phyloP scores from a whole-genome alignment of 768 basidiomycete species.

The Suillus hirtellus region DNA sequence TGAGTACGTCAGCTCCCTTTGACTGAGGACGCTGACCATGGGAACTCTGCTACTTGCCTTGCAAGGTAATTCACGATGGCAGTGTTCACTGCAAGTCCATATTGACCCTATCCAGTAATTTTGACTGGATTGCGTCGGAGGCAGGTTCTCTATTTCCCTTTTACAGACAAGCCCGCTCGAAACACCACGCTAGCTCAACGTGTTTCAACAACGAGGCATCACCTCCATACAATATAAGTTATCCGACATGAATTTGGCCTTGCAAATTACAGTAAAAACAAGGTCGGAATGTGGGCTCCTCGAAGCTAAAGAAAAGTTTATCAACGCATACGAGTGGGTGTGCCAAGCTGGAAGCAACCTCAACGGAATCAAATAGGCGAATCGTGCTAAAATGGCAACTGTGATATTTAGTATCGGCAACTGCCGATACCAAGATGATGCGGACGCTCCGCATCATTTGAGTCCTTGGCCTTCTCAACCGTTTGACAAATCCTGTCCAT shows the following conservation, averaged over 20 bases:
- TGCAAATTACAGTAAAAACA: not conserved
- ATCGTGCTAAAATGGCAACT: slow-evolving; percentile 3
- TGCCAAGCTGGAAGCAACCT: not conserved
- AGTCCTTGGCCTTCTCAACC: not conserved
- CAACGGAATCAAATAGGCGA: not conserved
- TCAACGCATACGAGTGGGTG: slow-evolving; percentile 8
- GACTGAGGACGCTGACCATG: slow-evolving; percentile 10
- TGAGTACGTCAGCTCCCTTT: slow-evolving; percentile 29
- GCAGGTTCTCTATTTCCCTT: slow-evolving; percentile 19
- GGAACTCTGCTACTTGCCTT: slow-evolving; percentile 19
- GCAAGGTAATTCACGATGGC: slow-evolving; percentile 27
- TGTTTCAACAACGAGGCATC: slow-evolving; percentile 2
- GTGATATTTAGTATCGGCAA: slow-evolving; percentile 6
- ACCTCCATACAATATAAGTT: not conserved
- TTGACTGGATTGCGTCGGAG: slow-evolving; percentile 20
- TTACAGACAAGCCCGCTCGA: slow-evolving; percentile 18
- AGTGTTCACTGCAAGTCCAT: slow-evolving; percentile 15
- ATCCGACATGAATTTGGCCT: not conserved
- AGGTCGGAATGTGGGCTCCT: slow-evolving; percentile 3
- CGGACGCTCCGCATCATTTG: not conserved
- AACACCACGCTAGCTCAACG: not conserved
- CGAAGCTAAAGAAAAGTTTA: not conserved
- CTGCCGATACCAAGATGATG: not conserved
- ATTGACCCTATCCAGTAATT: slow-evolving; percentile 23
- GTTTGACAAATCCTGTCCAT: not conserved